Evolutionary conservation across 2,329 filamentous ascomycete species (phyloP).

Genomic region (Colletotrichum simmondsii): DNA sequence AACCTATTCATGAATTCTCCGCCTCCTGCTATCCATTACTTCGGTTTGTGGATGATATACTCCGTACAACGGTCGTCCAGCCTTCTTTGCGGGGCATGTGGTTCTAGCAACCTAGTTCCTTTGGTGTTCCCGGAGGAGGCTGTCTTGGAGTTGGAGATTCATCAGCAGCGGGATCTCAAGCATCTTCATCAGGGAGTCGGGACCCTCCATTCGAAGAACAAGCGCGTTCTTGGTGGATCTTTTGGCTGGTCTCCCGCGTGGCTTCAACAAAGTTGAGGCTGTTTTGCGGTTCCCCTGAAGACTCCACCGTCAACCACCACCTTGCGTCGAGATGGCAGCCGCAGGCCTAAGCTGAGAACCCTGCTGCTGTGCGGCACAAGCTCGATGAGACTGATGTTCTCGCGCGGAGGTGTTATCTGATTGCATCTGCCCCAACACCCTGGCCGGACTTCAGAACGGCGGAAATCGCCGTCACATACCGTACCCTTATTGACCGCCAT

Average conservation of each 20-base stretch:
- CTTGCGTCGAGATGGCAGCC: slow-evolving; percentile 4
- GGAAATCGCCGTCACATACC: neutral
- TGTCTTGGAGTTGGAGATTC: slow-evolving; percentile 32
- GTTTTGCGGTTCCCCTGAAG: slow-evolving; percentile 32
- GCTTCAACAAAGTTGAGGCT: slow-evolving; percentile 30
- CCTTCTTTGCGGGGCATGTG: slow-evolving; percentile 35
- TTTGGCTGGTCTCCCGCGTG: slow-evolving; percentile 26
- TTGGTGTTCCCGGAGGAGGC: slow-evolving; percentile 26
- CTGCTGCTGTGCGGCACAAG: neutral
- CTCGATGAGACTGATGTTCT: neutral
- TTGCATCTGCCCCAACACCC: slow-evolving; percentile 1
- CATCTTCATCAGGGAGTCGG: slow-evolving; percentile 22
- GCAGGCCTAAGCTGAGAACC: slow-evolving; percentile 8
- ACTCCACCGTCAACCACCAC: slow-evolving; percentile 25
- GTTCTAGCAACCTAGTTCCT: slow-evolving; percentile 26
- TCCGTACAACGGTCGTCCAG: slow-evolving; percentile 23
- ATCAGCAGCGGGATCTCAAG: slow-evolving; percentile 30
- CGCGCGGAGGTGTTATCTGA: slow-evolving; percentile 12
- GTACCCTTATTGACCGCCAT: slow-evolving; percentile 25
- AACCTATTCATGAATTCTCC: slow-evolving; percentile 4
- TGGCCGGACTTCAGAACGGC: neutral
- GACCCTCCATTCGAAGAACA: slow-evolving; percentile 30
- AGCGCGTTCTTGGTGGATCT: slow-evolving; percentile 28
- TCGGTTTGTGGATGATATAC: slow-evolving; percentile 23
- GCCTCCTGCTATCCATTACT: slow-evolving; percentile 9